A percentile compares a stretch with the other conserved stretches of the same genome.
These are phyloP conservation scores for Pseudogymnoascus sp. DNA, from an alignment of 2,329 filamentous ascomycete species.

Conservation along the genomic window DNA sequence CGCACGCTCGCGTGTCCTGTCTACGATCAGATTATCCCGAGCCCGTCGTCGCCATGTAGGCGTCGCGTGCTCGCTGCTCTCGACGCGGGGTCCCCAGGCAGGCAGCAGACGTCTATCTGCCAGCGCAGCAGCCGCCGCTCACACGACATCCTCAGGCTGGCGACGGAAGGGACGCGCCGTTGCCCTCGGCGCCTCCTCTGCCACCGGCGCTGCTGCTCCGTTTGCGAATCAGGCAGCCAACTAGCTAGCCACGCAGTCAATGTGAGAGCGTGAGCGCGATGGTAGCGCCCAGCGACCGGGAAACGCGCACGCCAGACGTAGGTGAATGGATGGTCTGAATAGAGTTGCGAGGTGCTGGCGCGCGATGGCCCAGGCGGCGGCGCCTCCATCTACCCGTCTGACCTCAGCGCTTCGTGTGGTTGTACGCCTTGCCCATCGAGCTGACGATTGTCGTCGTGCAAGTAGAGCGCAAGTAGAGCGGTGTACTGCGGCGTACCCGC, in stretches of 20 bases:
- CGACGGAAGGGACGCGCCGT: neutral
- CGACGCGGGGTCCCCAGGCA: neutral
- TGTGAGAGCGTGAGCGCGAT: neutral
- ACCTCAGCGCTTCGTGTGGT: neutral
- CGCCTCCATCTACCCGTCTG: constrained; percentile 1
- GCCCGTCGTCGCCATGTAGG: neutral
- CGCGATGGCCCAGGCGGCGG: neutral
- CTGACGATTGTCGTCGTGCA: neutral
- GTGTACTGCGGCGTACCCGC: neutral
- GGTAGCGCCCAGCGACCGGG: neutral
- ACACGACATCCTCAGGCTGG: neutral
- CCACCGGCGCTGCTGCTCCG: neutral
- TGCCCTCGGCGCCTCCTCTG: neutral
- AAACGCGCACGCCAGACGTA: neutral
- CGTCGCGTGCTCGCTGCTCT: neutral
- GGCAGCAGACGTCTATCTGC: neutral
- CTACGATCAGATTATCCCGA: neutral
- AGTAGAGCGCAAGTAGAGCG: neutral
- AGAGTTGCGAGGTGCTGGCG: neutral
- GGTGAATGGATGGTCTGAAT: neutral
- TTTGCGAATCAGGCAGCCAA: neutral
- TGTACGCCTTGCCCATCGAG: neutral
- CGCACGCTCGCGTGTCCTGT: neutral
- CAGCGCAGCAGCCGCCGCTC: neutral
- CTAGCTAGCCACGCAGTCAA: neutral